Base-by-base conservation (phyloP, 2,329 filamentous ascomycete genomes). In the Dactylella cylindrospora region DNA sequence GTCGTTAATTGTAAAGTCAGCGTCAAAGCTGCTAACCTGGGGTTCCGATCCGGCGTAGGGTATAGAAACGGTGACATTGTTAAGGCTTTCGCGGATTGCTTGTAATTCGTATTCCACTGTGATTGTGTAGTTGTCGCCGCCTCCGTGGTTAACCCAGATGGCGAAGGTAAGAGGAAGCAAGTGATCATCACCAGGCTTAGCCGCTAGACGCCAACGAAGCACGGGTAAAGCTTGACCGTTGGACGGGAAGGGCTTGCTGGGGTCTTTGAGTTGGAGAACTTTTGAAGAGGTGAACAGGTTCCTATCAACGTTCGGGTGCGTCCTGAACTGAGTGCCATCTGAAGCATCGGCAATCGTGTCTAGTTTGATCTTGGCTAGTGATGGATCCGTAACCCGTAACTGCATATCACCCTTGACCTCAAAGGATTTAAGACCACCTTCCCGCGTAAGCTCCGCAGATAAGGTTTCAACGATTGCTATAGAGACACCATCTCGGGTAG, bases 71-170 rank as follows among this genome's bases (percentile, higher is more conserved):
- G 83, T 81, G 39, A 97, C 91, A 71, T 97, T 90, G 66, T 84
- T 85, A 59, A 98, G 77, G 3, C 47, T 55, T 9, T 81, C 74
- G 67, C 91, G 87, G 1, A 83, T 79, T 45, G 90, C 88, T 0
- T 87, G 91, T 60, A 95, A 81, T 73, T 98, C 93, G 72, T 97
- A 98, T 74, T 97, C 93, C 26, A 97, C 82, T 1, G 91, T 98
- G 71, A 98, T 83, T 66, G 87, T 94, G 74, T 85, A 94, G 70
- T 85, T 90, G 71, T 84, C 83, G 39, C 85, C 82, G 17, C 83
- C 80, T 40, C 88, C 86, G 74, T 90, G 90, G 75, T 95, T 96
- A 62, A 95, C 88, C 93, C 93, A 98, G 29, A 96, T 91, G 1
- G 90, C 96, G 73, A 98, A 97, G 29, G 87, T 93, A 70, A 98